Evolutionary conservation across 139 green algal genomes (phyloP).

Genomic region (Chlamydomonas schloesseri): DNA sequence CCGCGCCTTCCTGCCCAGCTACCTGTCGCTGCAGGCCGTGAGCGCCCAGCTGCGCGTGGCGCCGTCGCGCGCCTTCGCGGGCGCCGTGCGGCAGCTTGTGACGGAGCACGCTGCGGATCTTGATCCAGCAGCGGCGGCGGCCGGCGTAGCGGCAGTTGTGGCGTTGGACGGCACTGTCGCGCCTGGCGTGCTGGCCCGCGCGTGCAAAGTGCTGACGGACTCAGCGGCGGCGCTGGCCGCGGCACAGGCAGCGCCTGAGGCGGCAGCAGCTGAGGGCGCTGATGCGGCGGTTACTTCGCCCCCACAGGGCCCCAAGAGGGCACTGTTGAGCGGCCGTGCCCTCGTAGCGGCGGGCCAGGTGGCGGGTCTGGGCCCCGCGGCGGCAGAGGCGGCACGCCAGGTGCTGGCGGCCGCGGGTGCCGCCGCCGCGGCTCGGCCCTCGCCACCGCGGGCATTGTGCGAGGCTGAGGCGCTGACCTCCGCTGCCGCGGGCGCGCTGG

Average conservation of each 20-base stretch:
- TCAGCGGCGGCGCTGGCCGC: background rate
- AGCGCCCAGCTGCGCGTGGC: background rate
- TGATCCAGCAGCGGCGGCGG: background rate
- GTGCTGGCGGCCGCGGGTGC: background rate
- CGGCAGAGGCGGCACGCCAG: constrained; percentile 2
- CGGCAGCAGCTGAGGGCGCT: background rate
- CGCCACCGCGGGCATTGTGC: background rate
- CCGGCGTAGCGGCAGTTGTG: background rate
- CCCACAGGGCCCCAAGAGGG: background rate
- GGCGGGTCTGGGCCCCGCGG: constrained; percentile 7
- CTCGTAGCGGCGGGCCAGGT: constrained; percentile 28
- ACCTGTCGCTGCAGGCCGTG: background rate
- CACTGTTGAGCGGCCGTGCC: background rate
- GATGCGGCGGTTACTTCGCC: background rate
- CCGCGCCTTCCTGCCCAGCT: constrained; percentile 9
- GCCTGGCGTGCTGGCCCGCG: constrained; percentile 4
- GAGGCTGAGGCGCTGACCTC: background rate
- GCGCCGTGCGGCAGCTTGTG: constrained; percentile 9
- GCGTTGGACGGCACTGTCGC: constrained; percentile 25
- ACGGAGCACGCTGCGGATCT: background rate
- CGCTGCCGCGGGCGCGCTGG: constrained; percentile 3
- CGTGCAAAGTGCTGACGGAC: background rate
- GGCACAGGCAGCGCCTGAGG: background rate
- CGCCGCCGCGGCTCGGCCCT: background rate
- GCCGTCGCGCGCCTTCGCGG: constrained; percentile 21